Evolutionary conservation across 176 grass and related monocot species (phyloP), one percentile per base, ranked within the genome.

Genomic region (Carex littledalei): DNA sequence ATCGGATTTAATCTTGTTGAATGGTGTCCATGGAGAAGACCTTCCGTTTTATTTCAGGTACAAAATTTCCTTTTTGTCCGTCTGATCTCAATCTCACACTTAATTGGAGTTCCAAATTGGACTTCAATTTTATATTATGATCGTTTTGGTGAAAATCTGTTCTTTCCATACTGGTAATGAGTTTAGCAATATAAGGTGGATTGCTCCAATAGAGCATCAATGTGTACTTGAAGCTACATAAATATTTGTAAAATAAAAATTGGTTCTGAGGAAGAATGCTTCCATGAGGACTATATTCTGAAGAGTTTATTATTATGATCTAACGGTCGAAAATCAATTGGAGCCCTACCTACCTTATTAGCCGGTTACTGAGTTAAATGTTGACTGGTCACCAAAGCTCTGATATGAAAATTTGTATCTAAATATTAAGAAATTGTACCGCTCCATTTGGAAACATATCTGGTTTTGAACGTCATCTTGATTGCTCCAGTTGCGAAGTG

Each of bases 1-100:
- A 63, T 83, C 12, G 81, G 61, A 83, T 83, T 83, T 68, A 63
- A 81, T 45, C 79, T 81, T 61, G 17, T 81, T 64, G 60, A 64
- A 65, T 29, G 79, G 79, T 61, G 79, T 22, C 58, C 55, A 6
- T 81, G 79, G 79, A 63, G 60, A 63, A 63, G 79, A 8, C 60
- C 79, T 43, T 21, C 18, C 60, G 41, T 81, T 5, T 65, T 82
- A n/a, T 82, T 63, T 82, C 79, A 65, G 79, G 61, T 82, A 63
- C 2, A 20, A 24, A 47, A 15, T 21, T 41, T 6, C 39, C 39
- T 73, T 70, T 70, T 14, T 76, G 17, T 29, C 52, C 20, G 13
- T 75, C 9, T 75, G 8, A 52, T 50, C 34, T 47, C 21, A 75
- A 75, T 75, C 20, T 26, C 26, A 31, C 49, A 56, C 12, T 8